Percentiles rank a stretch among this genome's conserved stretches.
These are phyloP conservation scores for Pythium apleroticum DNA, from an alignment of 352 stramenopile species.

Conservation along the genomic window DNA sequence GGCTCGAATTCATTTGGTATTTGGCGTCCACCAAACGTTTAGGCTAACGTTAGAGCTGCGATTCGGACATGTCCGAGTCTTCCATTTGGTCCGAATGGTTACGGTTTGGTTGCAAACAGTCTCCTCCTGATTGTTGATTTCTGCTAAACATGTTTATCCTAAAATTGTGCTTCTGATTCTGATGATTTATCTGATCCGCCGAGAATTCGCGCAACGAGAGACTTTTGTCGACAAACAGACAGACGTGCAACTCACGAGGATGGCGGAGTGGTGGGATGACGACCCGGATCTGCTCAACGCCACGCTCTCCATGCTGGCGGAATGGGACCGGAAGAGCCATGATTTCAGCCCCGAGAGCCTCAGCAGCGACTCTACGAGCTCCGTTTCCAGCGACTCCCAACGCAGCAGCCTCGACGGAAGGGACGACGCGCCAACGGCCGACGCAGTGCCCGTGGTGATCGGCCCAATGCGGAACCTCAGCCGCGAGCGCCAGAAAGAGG, in stretches of 20 bases:
- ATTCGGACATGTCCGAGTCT: too few relatives aligned
- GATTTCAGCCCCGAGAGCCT: neutral
- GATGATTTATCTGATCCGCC: too few relatives aligned
- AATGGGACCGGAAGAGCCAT: neutral
- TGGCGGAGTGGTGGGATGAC: neutral
- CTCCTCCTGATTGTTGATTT: too few relatives aligned
- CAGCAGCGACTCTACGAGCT: neutral
- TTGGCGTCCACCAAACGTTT: too few relatives aligned
- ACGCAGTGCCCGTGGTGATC: neutral
- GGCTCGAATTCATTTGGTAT: too few relatives aligned
- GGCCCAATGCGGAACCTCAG: neutral
- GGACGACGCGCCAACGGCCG: neutral
- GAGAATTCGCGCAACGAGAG: too few relatives aligned
- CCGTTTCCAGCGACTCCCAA: neutral
- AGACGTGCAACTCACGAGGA: neutral
- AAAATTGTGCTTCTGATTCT: too few relatives aligned
- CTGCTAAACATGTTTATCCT: too few relatives aligned
- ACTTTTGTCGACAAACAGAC: neutral
- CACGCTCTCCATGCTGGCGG: neutral
- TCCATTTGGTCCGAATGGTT: too few relatives aligned
- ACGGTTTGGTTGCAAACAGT: too few relatives aligned
- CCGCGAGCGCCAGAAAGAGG: neutral
- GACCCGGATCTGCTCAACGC: constrained; percentile 1
- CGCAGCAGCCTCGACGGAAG: neutral
- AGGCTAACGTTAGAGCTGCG: too few relatives aligned